Evolutionary conservation across 208 protist species (phyloP).

Genomic region (Crithidia brevicula): DNA sequence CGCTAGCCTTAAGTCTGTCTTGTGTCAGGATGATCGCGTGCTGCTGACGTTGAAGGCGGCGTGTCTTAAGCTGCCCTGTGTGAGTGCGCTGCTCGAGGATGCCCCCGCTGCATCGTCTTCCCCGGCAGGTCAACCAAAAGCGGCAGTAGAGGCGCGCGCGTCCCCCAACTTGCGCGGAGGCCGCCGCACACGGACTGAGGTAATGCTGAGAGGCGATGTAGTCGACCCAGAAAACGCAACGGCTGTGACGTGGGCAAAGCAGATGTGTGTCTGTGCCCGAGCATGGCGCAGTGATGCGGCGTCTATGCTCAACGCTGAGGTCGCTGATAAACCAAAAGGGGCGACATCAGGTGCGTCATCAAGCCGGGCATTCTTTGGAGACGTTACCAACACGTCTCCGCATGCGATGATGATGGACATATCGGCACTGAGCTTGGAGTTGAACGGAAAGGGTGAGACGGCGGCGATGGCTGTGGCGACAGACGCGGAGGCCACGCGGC

Average conservation of each 20-base stretch:
- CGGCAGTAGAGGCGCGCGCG: too few relatives aligned
- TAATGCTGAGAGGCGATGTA: slow-evolving; percentile 21
- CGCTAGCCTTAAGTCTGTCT: slow-evolving; percentile 49
- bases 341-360: background rate
- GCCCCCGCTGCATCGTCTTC: background rate
- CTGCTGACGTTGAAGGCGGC: slow-evolving; percentile 73
- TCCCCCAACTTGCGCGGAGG: too few relatives aligned
- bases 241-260: slow-evolving; percentile 29
- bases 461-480: background rate
- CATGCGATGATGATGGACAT: background rate
- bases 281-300: background rate
- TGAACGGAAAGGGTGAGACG: background rate
- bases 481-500: slow-evolving; percentile 18
- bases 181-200: background rate
- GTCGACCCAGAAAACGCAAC: slow-evolving; percentile 25
- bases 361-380: slow-evolving; percentile 6
- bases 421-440: slow-evolving; percentile 14
- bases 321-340: background rate
- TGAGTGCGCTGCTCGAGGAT: slow-evolving; percentile 32
- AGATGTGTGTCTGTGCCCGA: slow-evolving; percentile 29
- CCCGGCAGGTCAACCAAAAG: background rate
- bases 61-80: slow-evolving; percentile 38
- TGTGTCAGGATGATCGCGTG: slow-evolving; percentile 81
- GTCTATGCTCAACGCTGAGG: too few relatives aligned
- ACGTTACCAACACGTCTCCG: slow-evolving; percentile 8